Evolutionary conservation across 176 grass and related monocot genomes (phyloP).

Genomic region (Bolboschoenus planiculmis): DNA sequence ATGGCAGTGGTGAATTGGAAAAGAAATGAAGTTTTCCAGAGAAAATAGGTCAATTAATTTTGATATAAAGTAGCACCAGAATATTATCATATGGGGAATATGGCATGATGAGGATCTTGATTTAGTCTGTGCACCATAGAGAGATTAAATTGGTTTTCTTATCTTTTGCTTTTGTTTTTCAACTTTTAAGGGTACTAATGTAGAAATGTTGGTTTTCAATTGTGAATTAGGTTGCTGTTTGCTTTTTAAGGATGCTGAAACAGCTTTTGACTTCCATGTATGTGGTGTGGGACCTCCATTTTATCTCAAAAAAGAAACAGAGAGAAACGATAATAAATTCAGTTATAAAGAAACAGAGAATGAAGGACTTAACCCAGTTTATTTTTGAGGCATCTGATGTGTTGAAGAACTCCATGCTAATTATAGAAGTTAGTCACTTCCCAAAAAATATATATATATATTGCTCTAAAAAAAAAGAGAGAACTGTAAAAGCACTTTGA

Average conservation of each 20-base stretch:
- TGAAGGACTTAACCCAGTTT: too few relatives aligned
- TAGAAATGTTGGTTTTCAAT: not conserved
- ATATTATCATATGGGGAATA: not conserved
- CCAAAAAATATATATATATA: too few relatives aligned
- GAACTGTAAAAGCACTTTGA: too few relatives aligned
- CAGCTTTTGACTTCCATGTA: not conserved
- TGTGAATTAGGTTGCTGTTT: not conserved
- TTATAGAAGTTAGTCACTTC: too few relatives aligned
- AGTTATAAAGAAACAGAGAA: too few relatives aligned
- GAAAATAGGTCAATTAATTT: conserved; percentile 6
- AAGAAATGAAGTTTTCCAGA: conserved; percentile 39
- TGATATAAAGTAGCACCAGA: not conserved
- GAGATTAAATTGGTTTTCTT: not conserved
- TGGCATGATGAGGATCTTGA: not conserved
- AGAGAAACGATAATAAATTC: too few relatives aligned
- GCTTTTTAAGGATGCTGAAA: not conserved
- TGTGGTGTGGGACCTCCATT: not conserved
- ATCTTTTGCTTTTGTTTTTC: not conserved
- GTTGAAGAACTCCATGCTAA: too few relatives aligned
- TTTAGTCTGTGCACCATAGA: not conserved
- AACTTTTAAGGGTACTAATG: not conserved
- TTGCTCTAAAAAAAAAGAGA: too few relatives aligned
- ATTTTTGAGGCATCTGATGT: too few relatives aligned
- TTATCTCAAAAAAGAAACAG: too few relatives aligned
- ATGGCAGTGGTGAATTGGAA: conserved; percentile 59